Conservation (phyloP, 2,329 filamentous ascomycete genomes). For the Hypoxylon sp. region DNA sequence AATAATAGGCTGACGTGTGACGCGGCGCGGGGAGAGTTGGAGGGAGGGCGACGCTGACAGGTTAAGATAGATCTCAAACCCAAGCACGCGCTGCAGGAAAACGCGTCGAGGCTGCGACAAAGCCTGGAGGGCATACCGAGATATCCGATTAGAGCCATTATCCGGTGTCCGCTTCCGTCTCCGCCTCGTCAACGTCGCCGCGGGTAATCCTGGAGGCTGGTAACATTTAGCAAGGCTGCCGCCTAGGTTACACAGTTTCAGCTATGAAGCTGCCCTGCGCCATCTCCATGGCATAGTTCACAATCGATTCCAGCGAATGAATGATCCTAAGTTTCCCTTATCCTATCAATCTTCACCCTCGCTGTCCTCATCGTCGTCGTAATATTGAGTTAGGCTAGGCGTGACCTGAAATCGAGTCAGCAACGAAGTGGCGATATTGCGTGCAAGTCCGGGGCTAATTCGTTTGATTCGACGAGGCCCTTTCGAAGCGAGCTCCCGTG, state of each 20-base stretch:
- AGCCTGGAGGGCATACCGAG: constrained; percentile 17
- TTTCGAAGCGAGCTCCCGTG: constrained; percentile 21
- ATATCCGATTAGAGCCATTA: constrained; percentile 23
- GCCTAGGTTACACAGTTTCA: constrained; percentile 31
- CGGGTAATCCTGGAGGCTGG: background rate
- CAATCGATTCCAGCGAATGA: constrained; percentile 15
- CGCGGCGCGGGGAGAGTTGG: constrained; percentile 18
- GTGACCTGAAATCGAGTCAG: constrained; percentile 19
- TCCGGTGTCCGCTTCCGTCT: constrained; percentile 9
- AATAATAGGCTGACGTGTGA: constrained; percentile 36
- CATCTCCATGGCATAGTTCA: constrained; percentile 31
- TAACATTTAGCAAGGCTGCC: constrained; percentile 35
- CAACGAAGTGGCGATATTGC: constrained; percentile 29
- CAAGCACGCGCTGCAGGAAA: constrained; percentile 26
- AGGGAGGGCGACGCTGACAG: constrained; percentile 13
- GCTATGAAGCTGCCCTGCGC: constrained; percentile 16
- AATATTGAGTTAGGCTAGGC: constrained; percentile 15
- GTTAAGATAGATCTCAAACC: constrained; percentile 16
- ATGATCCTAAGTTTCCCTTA: constrained; percentile 8
- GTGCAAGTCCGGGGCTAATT: constrained; percentile 20
- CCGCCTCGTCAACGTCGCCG: constrained; percentile 30
- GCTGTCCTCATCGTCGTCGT: constrained; percentile 16
- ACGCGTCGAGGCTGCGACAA: constrained; percentile 19
- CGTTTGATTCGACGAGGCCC: constrained; percentile 24
- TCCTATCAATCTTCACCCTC: constrained; percentile 17